Conservation (phyloP, 768 basidiomycete genomes). For the Pleurotus tuber-regium region DNA sequence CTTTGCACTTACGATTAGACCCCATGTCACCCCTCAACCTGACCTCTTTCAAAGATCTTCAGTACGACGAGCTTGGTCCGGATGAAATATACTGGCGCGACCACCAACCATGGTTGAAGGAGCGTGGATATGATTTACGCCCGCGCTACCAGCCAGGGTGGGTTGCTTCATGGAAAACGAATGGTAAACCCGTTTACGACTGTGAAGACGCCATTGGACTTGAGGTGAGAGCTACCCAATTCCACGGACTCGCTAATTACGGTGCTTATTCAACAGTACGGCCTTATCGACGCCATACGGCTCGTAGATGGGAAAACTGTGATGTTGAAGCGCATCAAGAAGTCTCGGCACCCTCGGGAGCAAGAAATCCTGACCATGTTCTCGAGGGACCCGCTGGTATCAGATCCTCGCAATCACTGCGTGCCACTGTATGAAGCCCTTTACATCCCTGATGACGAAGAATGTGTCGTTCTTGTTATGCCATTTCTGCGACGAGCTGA, state of each 20-base stretch:
- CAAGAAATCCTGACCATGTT: slow-evolving; percentile 22
- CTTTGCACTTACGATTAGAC: too few species aligned
- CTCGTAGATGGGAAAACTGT: slow-evolving; percentile 29
- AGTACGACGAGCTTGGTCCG: neutral
- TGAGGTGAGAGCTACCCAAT: neutral
- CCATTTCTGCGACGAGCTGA: slow-evolving; percentile 26
- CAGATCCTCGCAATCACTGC: slow-evolving; percentile 29
- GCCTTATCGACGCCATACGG: slow-evolving; percentile 28
- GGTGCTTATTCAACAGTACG: slow-evolving; percentile 7
- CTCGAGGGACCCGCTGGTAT: slow-evolving; percentile 15
- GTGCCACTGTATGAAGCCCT: slow-evolving; percentile 24
- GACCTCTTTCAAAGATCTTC: too few species aligned
- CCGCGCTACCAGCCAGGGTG: slow-evolving; percentile 22
- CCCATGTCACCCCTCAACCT: too few species aligned
- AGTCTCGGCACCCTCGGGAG: slow-evolving; percentile 23
- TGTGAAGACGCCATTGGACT: slow-evolving; percentile 8
- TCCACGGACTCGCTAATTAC: neutral
- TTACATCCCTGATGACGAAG: slow-evolving; percentile 14
- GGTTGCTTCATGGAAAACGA: slow-evolving; percentile 25
- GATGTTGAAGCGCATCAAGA: slow-evolving; percentile 23
- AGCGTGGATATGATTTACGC: slow-evolving; percentile 24
- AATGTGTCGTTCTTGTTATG: slow-evolving; percentile 27
- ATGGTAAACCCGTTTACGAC: slow-evolving; percentile 4
- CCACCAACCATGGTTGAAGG: slow-evolving; percentile 21
- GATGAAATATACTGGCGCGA: slow-evolving; percentile 21